Evolutionary conservation across 352 stramenopile species (phyloP).

Genomic region (Globisporangium nagaii): DNA sequence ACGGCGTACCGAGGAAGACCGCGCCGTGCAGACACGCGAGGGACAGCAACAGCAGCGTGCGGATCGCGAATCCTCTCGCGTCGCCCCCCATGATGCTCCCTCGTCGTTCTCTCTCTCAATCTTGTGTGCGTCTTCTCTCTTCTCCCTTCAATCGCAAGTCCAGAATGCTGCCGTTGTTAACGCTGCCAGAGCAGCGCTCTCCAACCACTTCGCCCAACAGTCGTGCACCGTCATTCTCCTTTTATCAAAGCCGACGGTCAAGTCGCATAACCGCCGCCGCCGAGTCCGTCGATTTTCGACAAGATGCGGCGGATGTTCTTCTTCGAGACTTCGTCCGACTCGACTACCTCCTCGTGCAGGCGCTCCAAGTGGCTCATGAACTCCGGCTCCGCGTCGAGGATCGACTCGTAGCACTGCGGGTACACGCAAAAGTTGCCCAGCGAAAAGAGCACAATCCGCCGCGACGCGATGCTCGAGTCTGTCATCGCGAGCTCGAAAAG

Average conservation of each 20-base stretch:
- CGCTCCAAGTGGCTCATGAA: constrained; percentile 43
- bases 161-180: neutral
- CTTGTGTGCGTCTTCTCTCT: neutral
- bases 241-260: neutral
- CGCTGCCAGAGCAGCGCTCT: neutral
- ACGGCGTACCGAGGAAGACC: constrained; percentile 5
- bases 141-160: neutral
- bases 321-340: constrained; percentile 56
- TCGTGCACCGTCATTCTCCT: neutral
- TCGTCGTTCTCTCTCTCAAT: too few species aligned
- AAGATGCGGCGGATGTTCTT: constrained; percentile 71
- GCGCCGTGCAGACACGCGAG: neutral
- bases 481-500: constrained; percentile 66
- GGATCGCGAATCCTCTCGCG: neutral
- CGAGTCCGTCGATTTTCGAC: constrained; percentile 42
- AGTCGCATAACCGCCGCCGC: neutral
- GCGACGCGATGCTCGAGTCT: constrained; percentile 53
- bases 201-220: neutral
- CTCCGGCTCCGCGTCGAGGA: constrained; percentile 27
- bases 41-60: neutral
- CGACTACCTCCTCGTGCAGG: constrained; percentile 57
- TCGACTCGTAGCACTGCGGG: constrained; percentile 49
- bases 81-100: neutral
- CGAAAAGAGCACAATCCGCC: constrained; percentile 89
- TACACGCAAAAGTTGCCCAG: constrained; percentile 89